Evolutionary conservation across 176 grass and related monocot genomes (phyloP).

Genomic region (Musa itinerans): DNA sequence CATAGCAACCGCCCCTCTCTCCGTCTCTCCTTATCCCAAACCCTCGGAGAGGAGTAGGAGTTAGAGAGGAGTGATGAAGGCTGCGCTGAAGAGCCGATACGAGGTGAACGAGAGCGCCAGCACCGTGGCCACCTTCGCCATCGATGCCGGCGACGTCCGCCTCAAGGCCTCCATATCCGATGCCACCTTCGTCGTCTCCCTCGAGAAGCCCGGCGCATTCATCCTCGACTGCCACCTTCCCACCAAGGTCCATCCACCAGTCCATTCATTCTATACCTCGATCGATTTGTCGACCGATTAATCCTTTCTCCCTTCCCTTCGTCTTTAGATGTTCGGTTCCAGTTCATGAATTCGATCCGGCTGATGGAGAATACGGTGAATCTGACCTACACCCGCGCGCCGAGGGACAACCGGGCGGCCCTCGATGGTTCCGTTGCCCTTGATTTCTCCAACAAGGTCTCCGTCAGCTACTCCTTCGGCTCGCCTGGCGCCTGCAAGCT

Average conservation of each 20-base stretch:
- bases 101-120: constrained; percentile 42
- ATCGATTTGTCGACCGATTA: background rate
- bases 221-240: constrained; percentile 63
- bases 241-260: constrained; percentile 21
- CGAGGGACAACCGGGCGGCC: constrained; percentile 30
- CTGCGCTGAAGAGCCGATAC: constrained; percentile 62
- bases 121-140: constrained; percentile 28
- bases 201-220: constrained; percentile 85
- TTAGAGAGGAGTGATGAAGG: constrained; percentile 36
- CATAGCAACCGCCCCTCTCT: no score
- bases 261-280: background rate
- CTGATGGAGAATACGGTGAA: constrained; percentile 67
- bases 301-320: background rate
- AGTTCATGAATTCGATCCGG: constrained; percentile 72
- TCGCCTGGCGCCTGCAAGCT: constrained; percentile 36
- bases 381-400: constrained; percentile 51
- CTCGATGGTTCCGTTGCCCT: constrained; percentile 52
- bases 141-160: constrained; percentile 50
- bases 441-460: constrained; percentile 68
- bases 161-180: constrained; percentile 68
- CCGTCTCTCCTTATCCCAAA: no score
- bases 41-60: background rate
- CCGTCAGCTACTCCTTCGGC: constrained; percentile 46
- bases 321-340: constrained; percentile 65
- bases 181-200: constrained; percentile 62